phyloP scores from a whole-genome alignment of 2,329 filamentous ascomycete genomes.

The Fusarium goolgardi region DNA sequence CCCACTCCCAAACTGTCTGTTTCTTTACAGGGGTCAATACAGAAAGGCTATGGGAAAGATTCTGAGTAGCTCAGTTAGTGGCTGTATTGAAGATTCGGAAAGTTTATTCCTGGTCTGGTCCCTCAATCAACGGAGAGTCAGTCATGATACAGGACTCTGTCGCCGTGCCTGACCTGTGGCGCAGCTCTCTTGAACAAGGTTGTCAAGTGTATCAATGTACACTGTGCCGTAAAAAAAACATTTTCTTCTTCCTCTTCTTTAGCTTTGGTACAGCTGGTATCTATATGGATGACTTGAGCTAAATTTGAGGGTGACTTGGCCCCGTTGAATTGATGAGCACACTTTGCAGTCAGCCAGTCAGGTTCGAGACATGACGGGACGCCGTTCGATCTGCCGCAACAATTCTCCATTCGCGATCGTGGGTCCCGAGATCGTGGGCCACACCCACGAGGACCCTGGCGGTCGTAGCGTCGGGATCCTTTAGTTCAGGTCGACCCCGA shows the following conservation, averaged over 20 bases:
- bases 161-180: constrained; percentile 17
- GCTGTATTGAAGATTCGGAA: constrained; percentile 8
- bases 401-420: constrained; percentile 39
- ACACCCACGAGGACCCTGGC: constrained; percentile 40
- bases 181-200: neutral
- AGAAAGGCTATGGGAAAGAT: constrained; percentile 1
- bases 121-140: neutral
- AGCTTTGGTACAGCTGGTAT: neutral
- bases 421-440: constrained; percentile 41
- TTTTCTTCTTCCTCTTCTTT: neutral
- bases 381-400: constrained; percentile 31
- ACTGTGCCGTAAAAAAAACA: neutral
- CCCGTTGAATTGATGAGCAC: neutral
- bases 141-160: constrained; percentile 7
- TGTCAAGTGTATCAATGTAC: neutral
- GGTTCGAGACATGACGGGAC: constrained; percentile 11
- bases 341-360: constrained; percentile 8
- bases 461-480: constrained; percentile 40
- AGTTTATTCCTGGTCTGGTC: constrained; percentile 21
- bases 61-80: constrained; percentile 15
- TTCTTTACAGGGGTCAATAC: neutral
- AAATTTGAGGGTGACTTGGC: neutral
- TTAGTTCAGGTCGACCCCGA: constrained; percentile 21
- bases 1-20: neutral
- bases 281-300: neutral